Percentiles rank a stretch among this genome's conserved stretches.
Evolutionary conservation across 371 early-diverging fungal genomes (phyloP).

Genomic region (Rhizomucor pusillus): DNA sequence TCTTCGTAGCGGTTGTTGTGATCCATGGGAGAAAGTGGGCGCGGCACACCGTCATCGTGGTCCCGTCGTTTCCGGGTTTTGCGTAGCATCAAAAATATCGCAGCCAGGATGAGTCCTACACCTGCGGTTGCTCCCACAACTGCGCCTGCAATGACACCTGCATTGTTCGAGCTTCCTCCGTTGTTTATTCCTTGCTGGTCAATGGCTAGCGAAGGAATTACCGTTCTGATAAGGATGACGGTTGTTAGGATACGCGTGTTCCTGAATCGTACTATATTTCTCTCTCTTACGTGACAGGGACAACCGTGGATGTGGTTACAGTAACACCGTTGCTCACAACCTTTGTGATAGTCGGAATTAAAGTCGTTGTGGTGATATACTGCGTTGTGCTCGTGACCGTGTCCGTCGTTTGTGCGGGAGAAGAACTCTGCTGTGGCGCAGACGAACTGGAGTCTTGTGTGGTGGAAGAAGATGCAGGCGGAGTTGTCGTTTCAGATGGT

Average conservation of each 20-base stretch:
- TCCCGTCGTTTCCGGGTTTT: not conserved
- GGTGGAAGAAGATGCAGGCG: not conserved
- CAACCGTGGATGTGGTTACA: constrained; percentile 4
- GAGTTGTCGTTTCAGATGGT: not conserved
- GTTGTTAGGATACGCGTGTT: too few relatives aligned
- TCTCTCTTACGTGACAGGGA: constrained; percentile 2
- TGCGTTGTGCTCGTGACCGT: not conserved
- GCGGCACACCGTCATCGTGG: constrained; percentile 1
- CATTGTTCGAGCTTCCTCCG: not conserved
- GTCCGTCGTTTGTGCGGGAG: not conserved
- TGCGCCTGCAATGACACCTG: not conserved
- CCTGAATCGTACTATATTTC: too few relatives aligned
- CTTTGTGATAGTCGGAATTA: constrained; percentile 5
- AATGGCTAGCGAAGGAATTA: not conserved
- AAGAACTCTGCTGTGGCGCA: not conserved
- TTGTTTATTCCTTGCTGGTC: not conserved
- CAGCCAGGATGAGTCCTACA: not conserved
- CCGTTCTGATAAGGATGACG: not conserved
- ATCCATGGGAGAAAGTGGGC: not conserved
- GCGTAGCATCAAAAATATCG: not conserved
- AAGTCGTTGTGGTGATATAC: constrained; percentile 5
- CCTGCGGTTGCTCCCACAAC: not conserved
- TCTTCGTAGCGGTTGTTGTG: constrained; percentile 2
- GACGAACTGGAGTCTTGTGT: not conserved
- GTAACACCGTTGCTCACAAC: constrained; percentile 6